phyloP scores from a whole-genome alignment of 768 basidiomycete species.

The Austroboletus eburneus region DNA sequence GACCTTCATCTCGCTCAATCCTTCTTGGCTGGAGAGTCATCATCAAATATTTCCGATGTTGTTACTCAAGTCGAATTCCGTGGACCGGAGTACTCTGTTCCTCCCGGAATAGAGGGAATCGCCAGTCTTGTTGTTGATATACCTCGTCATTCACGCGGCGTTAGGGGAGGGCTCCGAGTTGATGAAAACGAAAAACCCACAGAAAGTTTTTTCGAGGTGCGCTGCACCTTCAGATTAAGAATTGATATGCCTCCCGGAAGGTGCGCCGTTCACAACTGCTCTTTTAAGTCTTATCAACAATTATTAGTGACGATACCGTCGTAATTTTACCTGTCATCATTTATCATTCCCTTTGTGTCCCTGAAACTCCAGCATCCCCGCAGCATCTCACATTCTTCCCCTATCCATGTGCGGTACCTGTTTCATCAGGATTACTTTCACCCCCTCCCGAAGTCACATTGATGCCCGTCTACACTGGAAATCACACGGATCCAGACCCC shows the following conservation, averaged over 20 bases:
- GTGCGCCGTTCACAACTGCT: constrained; percentile 36
- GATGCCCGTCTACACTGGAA: constrained; percentile 9
- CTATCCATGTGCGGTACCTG: constrained; percentile 17
- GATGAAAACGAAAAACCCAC: constrained; percentile 43
- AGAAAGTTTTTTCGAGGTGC: constrained; percentile 65
- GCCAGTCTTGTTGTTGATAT: constrained; percentile 79
- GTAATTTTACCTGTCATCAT: constrained; percentile 62
- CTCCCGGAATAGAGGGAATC: constrained; percentile 71
- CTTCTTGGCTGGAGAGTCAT: constrained; percentile 19
- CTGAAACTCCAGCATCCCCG: constrained; percentile 34
- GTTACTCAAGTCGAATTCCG: constrained; percentile 66
- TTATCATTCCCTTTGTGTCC: constrained; percentile 59
- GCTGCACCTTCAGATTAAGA: constrained; percentile 57
- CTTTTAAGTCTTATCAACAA: constrained; percentile 8
- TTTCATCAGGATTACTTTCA: constrained; percentile 19
- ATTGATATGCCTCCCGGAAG: constrained; percentile 65
- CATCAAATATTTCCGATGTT: constrained; percentile 56
- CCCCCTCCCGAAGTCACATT: constrained; percentile 14
- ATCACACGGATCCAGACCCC: not conserved
- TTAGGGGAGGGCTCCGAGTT: constrained; percentile 57
- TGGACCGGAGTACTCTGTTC: constrained; percentile 70
- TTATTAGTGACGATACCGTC: constrained; percentile 62
- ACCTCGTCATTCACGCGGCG: constrained; percentile 60
- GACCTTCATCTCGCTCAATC: constrained; percentile 52
- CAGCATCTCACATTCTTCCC: constrained; percentile 10